Percentiles rank a stretch among this genome's conserved stretches.
These are phyloP conservation scores for Cryptococcus neoformans DNA, from an alignment of 1,284 basidiomycete species.

Conservation along the genomic window DNA sequence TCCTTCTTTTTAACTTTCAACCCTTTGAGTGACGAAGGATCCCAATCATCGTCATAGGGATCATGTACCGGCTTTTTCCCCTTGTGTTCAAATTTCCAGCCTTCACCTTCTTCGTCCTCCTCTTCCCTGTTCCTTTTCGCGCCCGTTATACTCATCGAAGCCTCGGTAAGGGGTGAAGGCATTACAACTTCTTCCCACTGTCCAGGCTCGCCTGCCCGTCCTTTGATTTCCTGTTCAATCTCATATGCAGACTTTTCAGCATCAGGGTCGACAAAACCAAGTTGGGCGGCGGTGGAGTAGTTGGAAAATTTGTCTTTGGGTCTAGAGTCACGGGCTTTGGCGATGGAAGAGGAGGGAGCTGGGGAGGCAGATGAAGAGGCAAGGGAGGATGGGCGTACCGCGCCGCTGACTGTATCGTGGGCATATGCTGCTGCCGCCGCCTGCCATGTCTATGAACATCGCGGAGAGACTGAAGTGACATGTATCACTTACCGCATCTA, in stretches of 20 bases:
- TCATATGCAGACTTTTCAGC: constrained; percentile 51
- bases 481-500: constrained; percentile 65
- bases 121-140: constrained; percentile 13
- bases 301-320: constrained; percentile 71
- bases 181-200: constrained; percentile 73
- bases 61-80: constrained; percentile 29
- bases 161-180: constrained; percentile 25
- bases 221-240: constrained; percentile 60
- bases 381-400: constrained; percentile 12
- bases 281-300: constrained; percentile 79
- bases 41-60: constrained; percentile 44
- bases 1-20: constrained; percentile 41
- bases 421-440: constrained; percentile 42
- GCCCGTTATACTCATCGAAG: constrained; percentile 24
- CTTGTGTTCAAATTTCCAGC: constrained; percentile 27
- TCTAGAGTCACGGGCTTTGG: constrained; percentile 39
- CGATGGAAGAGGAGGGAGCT: constrained; percentile 14
- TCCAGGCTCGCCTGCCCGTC: constrained; percentile 69
- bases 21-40: constrained; percentile 24
- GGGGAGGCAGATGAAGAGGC: constrained; percentile 16
- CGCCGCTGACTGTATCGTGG: constrained; percentile 14
- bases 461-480: too few relatives aligned
- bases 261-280: constrained; percentile 75
- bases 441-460: constrained; percentile 6
- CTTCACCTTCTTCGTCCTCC: constrained; percentile 29